Evolutionary conservation across 2,329 filamentous ascomycete genomes (phyloP), one percentile per base, ranked within the genome.

Genomic region (Blumeria graminis): DNA sequence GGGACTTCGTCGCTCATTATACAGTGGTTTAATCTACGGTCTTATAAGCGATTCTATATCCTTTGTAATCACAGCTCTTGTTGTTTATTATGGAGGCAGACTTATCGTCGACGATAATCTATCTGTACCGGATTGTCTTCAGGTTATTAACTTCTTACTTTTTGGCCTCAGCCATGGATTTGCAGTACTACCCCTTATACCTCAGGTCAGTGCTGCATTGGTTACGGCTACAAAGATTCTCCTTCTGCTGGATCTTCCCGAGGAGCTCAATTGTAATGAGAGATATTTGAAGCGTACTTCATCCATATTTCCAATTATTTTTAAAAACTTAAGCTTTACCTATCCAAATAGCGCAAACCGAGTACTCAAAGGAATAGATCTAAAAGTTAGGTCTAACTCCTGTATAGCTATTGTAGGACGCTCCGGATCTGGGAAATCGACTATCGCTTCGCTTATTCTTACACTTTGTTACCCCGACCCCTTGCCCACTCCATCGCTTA

Each of bases 81-180:
- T 94, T 9, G 92, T 94, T 65, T 94, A 83, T 69, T 93, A 90
- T 64, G 86, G 84, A 1, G 78, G 81, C 0, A 69, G 76, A 0
- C 72, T 94, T 10, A 74, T 85, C 6, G 72, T 74, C 0, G 67
- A 68, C 46, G 64, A 70, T 9, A 68, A 75, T 41, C 68, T 70
- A 61, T 72, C 71, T 0, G 75, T 82, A 0, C 71, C 75, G 1
- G 70, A 74, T 1, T 76, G 92, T 16, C 70, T 94, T 33, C 78
- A 82, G 58, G 84, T 92, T 0, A 81, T 92, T 62, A 84, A 88
- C 36, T 74, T 94, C 56, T 74, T 96, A 0, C 75, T 94, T n/a
- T 85, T 95, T 65, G 82, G 84, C 59, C 78, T 94, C 57, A 80
- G 81, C 10, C 86, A 83, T 10, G 78, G 84, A 1, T 79, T 79